Base-by-base conservation (phyloP, 2,329 filamentous ascomycete species). In the Fusarium bactridioides region DNA sequence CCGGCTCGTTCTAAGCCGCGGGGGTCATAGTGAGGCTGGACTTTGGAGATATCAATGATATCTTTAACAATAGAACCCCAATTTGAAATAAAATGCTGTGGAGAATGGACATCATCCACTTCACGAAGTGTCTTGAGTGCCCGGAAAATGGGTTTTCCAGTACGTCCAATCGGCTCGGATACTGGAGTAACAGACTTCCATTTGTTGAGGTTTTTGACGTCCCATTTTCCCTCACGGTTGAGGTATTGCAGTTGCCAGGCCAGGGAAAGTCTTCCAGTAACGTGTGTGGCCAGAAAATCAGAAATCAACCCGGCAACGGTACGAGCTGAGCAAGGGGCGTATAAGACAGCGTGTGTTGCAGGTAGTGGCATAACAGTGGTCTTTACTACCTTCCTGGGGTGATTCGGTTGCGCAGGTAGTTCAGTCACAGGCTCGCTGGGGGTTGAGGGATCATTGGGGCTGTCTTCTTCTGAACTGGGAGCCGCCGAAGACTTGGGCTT, bases 121-220 rank as follows among this genome's bases (percentile, higher is more conserved):
- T 98, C 94, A 38, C 95, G 90, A 25, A 98, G 87, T 0, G 96
- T 98, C 82, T 98, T 98, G 87, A 98, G 92, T 6, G 94, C 95
- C 31, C 93, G 90, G 79, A 98, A 98, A 9, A 94, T 85, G 19
- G 90, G 89, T 0, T 72, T 70, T 41, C 67, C 78, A 11, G 55
- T 35, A 10, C 78, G 81, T 7, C 88, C 93, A 67, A 98, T 96
- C 7, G 92, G 90, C 4, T 88, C 86, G 0, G 93, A 97, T 3
- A 97, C 93, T 1, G 94, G 93, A 3, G 85, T 82, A 2, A 97
- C 92, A 23, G 90, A 90, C 80, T 93, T 89, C 95, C 95, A 98
- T 79, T 98, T 98, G 66, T 89, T 90, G 16, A 98, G 86, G 78
- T 98, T 98, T 83, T 98, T 98, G 74, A 98, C 94, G 78, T 98